Evolutionary conservation across 2,329 filamentous ascomycete genomes (phyloP).

Genomic region (Corinectria fuckeliana): DNA sequence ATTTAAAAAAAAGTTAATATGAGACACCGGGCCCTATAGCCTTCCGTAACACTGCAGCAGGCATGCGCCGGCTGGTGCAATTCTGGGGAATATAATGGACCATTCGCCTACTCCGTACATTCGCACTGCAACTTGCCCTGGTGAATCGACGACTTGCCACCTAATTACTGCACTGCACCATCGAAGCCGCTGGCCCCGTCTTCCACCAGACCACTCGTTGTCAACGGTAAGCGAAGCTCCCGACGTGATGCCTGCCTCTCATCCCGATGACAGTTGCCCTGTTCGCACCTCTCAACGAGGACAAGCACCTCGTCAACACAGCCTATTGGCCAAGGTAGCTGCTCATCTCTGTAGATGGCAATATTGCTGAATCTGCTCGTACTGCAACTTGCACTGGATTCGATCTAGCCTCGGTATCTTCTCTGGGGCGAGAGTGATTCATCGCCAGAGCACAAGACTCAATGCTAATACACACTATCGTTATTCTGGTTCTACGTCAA

Average conservation of each 20-base stretch:
- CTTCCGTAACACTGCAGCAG: neutral
- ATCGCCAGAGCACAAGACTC: neutral
- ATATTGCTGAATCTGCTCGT: conserved; percentile 16
- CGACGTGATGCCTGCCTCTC: neutral
- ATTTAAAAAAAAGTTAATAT: too few species aligned
- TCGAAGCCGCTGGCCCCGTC: conserved; percentile 11
- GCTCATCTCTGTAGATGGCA: conserved; percentile 4
- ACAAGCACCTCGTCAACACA: neutral
- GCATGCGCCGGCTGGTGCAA: too few species aligned
- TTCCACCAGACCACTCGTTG: conserved; percentile 4
- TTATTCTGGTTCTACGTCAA: neutral
- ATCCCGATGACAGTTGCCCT: too few species aligned
- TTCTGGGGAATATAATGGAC: too few species aligned
- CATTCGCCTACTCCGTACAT: neutral
- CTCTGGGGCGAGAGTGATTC: neutral
- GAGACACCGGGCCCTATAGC: too few species aligned
- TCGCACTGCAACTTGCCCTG: neutral
- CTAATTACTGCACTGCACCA: neutral
- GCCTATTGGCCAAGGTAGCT: conserved; percentile 8
- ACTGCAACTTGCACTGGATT: too few species aligned
- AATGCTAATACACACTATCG: neutral
- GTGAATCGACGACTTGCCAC: neutral
- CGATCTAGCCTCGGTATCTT: neutral
- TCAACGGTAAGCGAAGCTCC: conserved; percentile 9
- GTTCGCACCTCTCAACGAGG: neutral